A percentile compares a stretch with the other conserved stretches of the same genome.
phyloP scores from a whole-genome alignment of 2,329 filamentous ascomycete genomes.

The Helotiales sp. region DNA sequence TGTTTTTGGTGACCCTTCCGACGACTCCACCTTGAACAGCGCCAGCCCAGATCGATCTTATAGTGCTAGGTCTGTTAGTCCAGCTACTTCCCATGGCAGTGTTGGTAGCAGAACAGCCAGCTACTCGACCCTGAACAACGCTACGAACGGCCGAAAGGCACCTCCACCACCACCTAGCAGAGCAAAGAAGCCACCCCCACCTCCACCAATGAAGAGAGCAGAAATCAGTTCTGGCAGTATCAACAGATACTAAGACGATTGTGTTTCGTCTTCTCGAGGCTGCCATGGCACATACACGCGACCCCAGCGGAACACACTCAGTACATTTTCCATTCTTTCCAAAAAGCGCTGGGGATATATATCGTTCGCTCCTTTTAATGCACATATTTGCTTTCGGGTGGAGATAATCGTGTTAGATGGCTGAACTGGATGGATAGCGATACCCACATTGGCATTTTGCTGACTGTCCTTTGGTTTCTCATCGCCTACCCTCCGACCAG shows the following conservation, averaged over 20 bases:
- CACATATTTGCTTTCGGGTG: slow-evolving; percentile 11
- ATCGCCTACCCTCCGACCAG: background rate
- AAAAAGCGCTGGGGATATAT: background rate
- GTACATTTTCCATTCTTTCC: background rate
- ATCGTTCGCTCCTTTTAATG: slow-evolving; percentile 11
- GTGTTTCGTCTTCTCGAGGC: background rate
- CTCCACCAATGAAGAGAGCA: slow-evolving; percentile 65
- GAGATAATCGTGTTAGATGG: background rate
- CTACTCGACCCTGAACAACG: slow-evolving; percentile 48
- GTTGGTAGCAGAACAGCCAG: slow-evolving; percentile 56
- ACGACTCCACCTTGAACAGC: slow-evolving; percentile 55
- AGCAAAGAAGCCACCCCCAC: slow-evolving; percentile 69
- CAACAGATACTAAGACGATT: slow-evolving; percentile 28
- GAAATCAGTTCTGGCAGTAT: slow-evolving; percentile 37
- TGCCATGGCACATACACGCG: background rate
- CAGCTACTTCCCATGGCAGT: slow-evolving; percentile 57
- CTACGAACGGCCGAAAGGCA: slow-evolving; percentile 51
- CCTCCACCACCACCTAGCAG: slow-evolving; percentile 67
- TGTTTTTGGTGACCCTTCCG: slow-evolving; percentile 55
- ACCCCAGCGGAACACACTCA: background rate
- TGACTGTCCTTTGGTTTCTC: background rate
- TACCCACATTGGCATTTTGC: slow-evolving; percentile 13
- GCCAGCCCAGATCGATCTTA: slow-evolving; percentile 55
- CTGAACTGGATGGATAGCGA: slow-evolving; percentile 14
- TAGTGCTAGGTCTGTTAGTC: slow-evolving; percentile 57